These are phyloP conservation scores for Fraxinus quadrangulata DNA, from an alignment of 257 asterid genomes.

Conservation along the genomic window DNA sequence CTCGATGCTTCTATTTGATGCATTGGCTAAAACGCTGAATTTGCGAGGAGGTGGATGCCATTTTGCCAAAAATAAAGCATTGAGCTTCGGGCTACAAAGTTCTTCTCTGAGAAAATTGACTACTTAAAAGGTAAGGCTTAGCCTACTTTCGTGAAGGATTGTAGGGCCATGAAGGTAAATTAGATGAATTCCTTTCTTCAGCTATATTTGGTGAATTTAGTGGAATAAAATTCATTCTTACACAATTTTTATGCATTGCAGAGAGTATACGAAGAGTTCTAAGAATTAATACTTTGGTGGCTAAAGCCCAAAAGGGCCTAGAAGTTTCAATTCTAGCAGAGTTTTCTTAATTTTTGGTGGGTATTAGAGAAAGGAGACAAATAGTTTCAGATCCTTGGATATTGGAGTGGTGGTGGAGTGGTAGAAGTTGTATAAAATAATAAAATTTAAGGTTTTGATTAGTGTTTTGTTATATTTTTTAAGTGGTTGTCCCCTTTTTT, in stretches of 20 bases:
- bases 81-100: conserved; percentile 85
- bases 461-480: too few relatives aligned
- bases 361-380: too few relatives aligned
- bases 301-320: conserved; percentile 83
- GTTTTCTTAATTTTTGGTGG: too few relatives aligned
- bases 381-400: too few relatives aligned
- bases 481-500: too few relatives aligned
- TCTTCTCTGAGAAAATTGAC: conserved; percentile 73
- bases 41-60: conserved; percentile 26
- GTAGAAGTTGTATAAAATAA: too few relatives aligned
- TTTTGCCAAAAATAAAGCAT: conserved; percentile 67
- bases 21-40: conserved; percentile 69
- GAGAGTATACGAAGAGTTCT: conserved; percentile 87
- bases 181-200: not conserved
- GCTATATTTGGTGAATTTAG: not conserved
- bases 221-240: not conserved
- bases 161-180: conserved; percentile 81
- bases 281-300: conserved; percentile 67
- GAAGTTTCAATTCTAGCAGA: conserved; percentile 34
- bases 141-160: conserved; percentile 76
- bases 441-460: too few relatives aligned
- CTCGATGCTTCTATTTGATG: conserved; percentile 74
- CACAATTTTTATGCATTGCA: conserved; percentile 31
- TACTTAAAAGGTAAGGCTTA: conserved; percentile 78
- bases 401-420: too few relatives aligned